Conservation (phyloP, 129 eudicot species). For the carrot (Daucus carota) region DNA sequence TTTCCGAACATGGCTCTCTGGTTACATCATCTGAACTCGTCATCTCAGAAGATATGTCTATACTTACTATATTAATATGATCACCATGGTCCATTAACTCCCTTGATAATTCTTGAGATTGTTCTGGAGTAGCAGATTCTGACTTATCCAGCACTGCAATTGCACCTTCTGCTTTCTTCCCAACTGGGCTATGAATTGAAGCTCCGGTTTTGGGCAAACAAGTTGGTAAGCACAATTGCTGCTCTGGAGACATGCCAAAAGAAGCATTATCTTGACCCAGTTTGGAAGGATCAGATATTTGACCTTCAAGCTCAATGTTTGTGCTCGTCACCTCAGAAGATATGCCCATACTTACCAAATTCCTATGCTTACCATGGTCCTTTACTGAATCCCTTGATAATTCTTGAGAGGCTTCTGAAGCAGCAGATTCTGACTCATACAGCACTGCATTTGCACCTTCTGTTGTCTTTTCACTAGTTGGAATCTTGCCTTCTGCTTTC, state of each 20-base stretch:
- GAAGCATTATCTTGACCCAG: not conserved
- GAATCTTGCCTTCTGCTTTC: constrained; percentile 25
- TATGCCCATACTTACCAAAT: not conserved
- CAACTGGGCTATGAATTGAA: not conserved
- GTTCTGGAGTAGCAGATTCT: constrained; percentile 16
- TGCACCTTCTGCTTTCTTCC: constrained; percentile 8
- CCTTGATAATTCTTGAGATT: constrained; percentile 15
- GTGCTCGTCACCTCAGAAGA: not conserved
- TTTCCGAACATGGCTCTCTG: not conserved
- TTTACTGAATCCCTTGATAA: not conserved
- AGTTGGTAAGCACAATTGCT: not conserved
- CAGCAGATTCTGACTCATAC: constrained; percentile 16
- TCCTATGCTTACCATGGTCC: not conserved
- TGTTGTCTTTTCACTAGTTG: constrained; percentile 16
- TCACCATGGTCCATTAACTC: not conserved
- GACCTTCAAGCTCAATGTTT: not conserved
- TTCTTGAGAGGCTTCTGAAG: constrained; percentile 24
- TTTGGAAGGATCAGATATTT: not conserved
- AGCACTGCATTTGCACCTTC: constrained; percentile 24
- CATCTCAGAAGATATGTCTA: not conserved
- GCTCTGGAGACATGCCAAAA: not conserved
- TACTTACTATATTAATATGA: not conserved
- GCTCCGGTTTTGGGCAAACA: constrained; percentile 2
- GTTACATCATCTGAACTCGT: not conserved
- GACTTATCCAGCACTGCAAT: constrained; percentile 22